Evolutionary conservation across 192 early-diverging fungal genomes (phyloP), one percentile per base, ranked within the genome.

Genomic region (Coemansia sp.): DNA sequence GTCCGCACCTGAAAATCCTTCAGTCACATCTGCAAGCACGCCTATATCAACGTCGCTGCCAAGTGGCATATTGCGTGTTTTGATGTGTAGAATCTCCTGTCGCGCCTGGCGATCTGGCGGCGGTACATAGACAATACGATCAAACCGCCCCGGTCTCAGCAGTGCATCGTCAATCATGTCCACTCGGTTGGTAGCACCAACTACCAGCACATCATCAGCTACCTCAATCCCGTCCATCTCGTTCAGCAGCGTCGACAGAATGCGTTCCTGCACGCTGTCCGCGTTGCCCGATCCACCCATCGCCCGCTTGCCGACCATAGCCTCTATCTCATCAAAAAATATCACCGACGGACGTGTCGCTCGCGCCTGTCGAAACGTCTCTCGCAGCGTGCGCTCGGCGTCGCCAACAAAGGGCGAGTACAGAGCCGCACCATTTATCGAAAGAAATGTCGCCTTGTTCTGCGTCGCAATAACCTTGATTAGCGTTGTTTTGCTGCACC

Each of bases 161-260:
- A 99, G 76, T 19, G 97, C 97, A 23, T 92, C 89, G 74, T 99
- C 97, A 55, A 99, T 79, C 53, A 95, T 94, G 68, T 99, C 96
- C 2, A 96, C 92, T 52, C 97, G 85, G 81, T 99, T 99, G 8
- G 97, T 99, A 2, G 97, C 97, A 86, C 96, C 97, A 88, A 99
- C 95, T 73, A 98, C 94, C 72, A 96, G 92, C 55, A 99, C 75
- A 12, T 96, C 85, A 76, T 95, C 94, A 86, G 93, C 92, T 32
- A 92, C 73, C 38, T 95, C 97, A 38, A 95, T 86, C 61, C 97
- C 95, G 76, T 99, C 97, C 79, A 96, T 89, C 83, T 99, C 79
- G 43, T 81, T 81, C 22, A 67, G 71, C 60, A 71, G 32, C n/a
- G 61, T 77, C 24, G 71, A 66, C 19, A 69, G 29, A 7, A 67